These are phyloP conservation scores for Nakazawaea ernobii DNA, from an alignment of 805 yeast genomes.

Conservation along the genomic window DNA sequence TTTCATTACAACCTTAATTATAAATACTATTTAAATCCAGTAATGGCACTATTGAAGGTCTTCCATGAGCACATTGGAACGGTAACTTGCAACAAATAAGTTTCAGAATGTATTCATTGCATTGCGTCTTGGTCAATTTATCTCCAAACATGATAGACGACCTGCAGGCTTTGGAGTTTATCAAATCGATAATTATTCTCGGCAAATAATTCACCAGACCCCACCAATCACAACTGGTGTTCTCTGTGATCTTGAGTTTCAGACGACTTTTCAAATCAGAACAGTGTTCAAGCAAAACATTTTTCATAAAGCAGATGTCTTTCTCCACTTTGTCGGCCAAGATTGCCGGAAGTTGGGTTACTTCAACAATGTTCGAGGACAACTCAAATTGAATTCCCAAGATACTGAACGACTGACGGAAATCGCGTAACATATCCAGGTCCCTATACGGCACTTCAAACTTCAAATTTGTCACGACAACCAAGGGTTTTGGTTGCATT, in stretches of 20 bases:
- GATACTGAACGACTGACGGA: constrained; percentile 20
- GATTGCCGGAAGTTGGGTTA: constrained; percentile 42
- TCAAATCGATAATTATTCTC: constrained; percentile 36
- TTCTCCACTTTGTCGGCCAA: constrained; percentile 26
- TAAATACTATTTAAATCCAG: constrained; percentile 17
- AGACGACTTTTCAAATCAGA: constrained; percentile 32
- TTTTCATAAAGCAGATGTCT: constrained; percentile 26
- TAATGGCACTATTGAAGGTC: constrained; percentile 66
- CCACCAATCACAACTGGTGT: constrained; percentile 29
- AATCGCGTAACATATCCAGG: constrained; percentile 23
- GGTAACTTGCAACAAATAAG: constrained; percentile 52
- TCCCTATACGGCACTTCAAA: constrained; percentile 27
- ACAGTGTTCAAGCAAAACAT: constrained; percentile 37
- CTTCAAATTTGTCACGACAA: constrained; percentile 1
- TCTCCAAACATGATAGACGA: constrained; percentile 72
- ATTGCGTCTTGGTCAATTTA: constrained; percentile 33
- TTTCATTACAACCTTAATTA: too few species aligned
- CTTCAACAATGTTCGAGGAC: constrained; percentile 10
- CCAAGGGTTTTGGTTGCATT: background rate
- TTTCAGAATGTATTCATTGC: constrained; percentile 34
- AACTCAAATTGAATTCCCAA: constrained; percentile 39
- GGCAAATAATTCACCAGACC: constrained; percentile 40
- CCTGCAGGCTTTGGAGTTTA: constrained; percentile 63
- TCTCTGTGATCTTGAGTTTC: constrained; percentile 17
- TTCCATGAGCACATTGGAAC: constrained; percentile 81